These are phyloP conservation scores for Cantharellus anzutake DNA, from an alignment of 768 basidiomycete genomes.

Conservation along the genomic window DNA sequence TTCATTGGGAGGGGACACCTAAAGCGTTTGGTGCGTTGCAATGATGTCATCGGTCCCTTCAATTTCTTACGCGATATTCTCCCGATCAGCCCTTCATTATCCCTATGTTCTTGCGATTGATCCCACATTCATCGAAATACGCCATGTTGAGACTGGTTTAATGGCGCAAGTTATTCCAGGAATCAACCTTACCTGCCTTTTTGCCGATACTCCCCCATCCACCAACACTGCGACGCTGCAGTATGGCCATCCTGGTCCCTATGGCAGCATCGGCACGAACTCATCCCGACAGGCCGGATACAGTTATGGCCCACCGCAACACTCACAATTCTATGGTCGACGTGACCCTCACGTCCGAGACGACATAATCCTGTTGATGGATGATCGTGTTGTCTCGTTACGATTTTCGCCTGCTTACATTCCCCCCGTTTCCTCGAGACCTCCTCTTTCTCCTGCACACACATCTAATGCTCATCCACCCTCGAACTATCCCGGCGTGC, in stretches of 20 bases:
- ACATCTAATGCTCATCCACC: no score
- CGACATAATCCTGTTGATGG: constrained; percentile 80
- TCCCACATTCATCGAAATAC: constrained; percentile 88
- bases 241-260: constrained; percentile 11
- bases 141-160: constrained; percentile 81
- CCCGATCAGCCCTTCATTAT: constrained; percentile 66
- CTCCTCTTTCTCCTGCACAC: no score
- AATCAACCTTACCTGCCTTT: constrained; percentile 72
- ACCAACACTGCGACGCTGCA: constrained; percentile 38
- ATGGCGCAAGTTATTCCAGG: constrained; percentile 93
- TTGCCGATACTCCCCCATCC: constrained; percentile 85
- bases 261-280: constrained; percentile 3
- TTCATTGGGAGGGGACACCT: constrained; percentile 90
- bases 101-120: constrained; percentile 96
- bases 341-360: constrained; percentile 19
- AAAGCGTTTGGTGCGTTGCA: constrained; percentile 74
- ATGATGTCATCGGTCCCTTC: not conserved
- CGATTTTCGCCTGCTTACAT: constrained; percentile 20
- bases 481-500: no score
- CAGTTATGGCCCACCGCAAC: constrained; percentile 20
- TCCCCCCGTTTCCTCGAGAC: no score
- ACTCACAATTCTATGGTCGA: constrained; percentile 25
- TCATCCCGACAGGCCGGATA: constrained; percentile 8
- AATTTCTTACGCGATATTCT: not conserved
- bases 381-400: constrained; percentile 64